Evolutionary conservation across 768 basidiomycete species (phyloP).

Genomic region (Sarcomyxa edulis): DNA sequence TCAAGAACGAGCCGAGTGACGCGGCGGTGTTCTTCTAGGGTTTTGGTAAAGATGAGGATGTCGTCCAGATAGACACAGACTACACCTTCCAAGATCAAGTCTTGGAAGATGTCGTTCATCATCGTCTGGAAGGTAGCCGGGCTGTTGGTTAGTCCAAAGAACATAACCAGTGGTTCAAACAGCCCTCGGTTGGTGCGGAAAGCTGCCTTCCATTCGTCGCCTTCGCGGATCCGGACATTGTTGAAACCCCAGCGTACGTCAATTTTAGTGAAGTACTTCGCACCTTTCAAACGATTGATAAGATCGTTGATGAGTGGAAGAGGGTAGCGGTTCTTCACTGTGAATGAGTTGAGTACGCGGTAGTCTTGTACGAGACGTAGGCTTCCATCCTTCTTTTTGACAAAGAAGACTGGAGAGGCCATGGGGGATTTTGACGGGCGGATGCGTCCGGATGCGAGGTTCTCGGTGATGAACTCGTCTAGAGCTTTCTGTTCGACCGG

Average conservation of each 20-base stretch:
- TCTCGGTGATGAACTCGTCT: constrained; percentile 20
- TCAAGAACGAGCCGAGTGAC: constrained; percentile 12
- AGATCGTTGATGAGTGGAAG: constrained; percentile 26
- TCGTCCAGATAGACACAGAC: constrained; percentile 25
- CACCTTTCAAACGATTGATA: constrained; percentile 17
- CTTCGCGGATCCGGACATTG: constrained; percentile 14
- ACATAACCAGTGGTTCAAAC: constrained; percentile 34
- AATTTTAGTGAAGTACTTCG: constrained; percentile 26
- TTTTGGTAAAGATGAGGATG: constrained; percentile 22
- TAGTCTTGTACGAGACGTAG: constrained; percentile 27
- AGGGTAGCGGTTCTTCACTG: constrained; percentile 28
- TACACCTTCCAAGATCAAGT: constrained; percentile 16
- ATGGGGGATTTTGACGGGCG: constrained; percentile 17
- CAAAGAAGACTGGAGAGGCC: constrained; percentile 19
- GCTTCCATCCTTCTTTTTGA: constrained; percentile 17
- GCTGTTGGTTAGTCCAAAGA: constrained; percentile 28
- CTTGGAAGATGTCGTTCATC: constrained; percentile 17
- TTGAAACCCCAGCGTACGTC: constrained; percentile 34
- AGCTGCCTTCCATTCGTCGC: constrained; percentile 39
- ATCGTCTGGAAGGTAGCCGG: constrained; percentile 32
- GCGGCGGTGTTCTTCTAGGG: constrained; percentile 9
- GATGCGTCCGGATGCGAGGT: constrained; percentile 19
- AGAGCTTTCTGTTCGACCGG: constrained; percentile 23
- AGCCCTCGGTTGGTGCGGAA: constrained; percentile 31
- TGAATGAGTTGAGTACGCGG: constrained; percentile 25